A percentile compares a stretch with the other conserved stretches of the same genome.
Evolutionary conservation across 371 early-diverging fungal genomes (phyloP).

Genomic region (Mortierella sp.): DNA sequence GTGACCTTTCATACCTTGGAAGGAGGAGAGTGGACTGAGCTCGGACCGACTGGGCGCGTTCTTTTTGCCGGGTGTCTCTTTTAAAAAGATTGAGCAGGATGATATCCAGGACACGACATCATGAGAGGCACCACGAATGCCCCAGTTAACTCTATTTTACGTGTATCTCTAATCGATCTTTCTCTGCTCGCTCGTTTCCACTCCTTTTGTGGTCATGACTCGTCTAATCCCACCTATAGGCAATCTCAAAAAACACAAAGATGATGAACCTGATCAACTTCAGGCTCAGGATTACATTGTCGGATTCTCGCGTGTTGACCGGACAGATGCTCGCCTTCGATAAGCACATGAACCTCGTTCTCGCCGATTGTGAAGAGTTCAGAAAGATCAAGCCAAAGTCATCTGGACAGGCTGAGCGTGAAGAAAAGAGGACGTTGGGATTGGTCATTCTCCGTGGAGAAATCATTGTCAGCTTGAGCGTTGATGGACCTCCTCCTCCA

Average conservation of each 20-base stretch:
- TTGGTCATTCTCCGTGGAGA: constrained; percentile 96
- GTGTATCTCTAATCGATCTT: too few species aligned
- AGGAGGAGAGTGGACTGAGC: too few species aligned
- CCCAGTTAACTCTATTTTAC: too few species aligned
- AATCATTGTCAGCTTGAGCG: constrained; percentile 88
- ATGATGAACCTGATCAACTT: constrained; percentile 95
- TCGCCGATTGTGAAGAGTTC: constrained; percentile 97
- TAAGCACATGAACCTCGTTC: constrained; percentile 98
- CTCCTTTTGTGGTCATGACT: not conserved
- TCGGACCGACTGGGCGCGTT: too few species aligned
- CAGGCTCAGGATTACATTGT: constrained; percentile 91
- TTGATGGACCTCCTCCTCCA: constrained; percentile 94
- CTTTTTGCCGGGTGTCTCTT: too few species aligned
- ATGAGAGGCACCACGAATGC: too few species aligned
- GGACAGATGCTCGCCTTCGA: constrained; percentile 99
- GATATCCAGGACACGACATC: too few species aligned
- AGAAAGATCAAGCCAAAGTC: constrained; percentile 84
- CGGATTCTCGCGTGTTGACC: constrained; percentile 90
- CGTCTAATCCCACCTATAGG: constrained; percentile 23
- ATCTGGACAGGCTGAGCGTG: constrained; percentile 59
- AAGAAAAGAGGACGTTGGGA: constrained; percentile 92
- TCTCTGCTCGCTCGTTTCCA: too few species aligned
- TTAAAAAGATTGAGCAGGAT: too few species aligned
- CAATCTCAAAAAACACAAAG: constrained; percentile 81
- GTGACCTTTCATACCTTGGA: too few species aligned